These are phyloP conservation scores for Orbilia quercus DNA, from an alignment of 2,329 filamentous ascomycete species.

Conservation along the genomic window DNA sequence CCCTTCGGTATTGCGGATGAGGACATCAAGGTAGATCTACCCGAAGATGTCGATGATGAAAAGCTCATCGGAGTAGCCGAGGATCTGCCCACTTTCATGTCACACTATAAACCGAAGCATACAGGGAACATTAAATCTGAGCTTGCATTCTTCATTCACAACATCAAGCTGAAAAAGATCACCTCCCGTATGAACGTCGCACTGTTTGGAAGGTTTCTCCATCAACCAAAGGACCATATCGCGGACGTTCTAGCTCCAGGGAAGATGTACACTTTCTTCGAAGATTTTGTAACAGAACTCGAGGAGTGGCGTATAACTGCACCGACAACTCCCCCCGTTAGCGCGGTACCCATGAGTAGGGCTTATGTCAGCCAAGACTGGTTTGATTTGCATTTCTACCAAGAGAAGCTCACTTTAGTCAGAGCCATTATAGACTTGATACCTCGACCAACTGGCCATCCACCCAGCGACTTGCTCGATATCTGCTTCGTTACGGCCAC, in stretches of 20 bases:
- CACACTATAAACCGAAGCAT: constrained; percentile 49
- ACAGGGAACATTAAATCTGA: constrained; percentile 54
- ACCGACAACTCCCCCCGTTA: constrained; percentile 41
- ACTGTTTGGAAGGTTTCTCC: constrained; percentile 47
- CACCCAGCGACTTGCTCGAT: constrained; percentile 50
- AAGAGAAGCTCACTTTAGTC: constrained; percentile 51
- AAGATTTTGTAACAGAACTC: constrained; percentile 51
- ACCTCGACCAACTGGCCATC: constrained; percentile 43
- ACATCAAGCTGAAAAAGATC: constrained; percentile 56
- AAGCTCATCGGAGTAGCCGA: constrained; percentile 53
- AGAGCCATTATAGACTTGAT: constrained; percentile 55
- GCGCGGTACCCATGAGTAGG: constrained; percentile 46
- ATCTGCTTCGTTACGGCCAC: constrained; percentile 55
- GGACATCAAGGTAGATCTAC: constrained; percentile 63
- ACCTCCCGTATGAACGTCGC: constrained; percentile 54
- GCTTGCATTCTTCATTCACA: constrained; percentile 55
- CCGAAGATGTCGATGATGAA: constrained; percentile 64
- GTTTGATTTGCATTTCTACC: constrained; percentile 55
- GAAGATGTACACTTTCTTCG: constrained; percentile 55
- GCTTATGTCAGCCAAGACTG: constrained; percentile 52
- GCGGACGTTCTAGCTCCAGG: constrained; percentile 49
- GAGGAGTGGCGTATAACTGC: constrained; percentile 51
- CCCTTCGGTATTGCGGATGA: constrained; percentile 64
- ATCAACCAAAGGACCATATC: constrained; percentile 51
- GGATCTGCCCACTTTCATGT: constrained; percentile 53